Conservation (phyloP, 1,284 basidiomycete species). For the Coniferiporia weirii region DNA sequence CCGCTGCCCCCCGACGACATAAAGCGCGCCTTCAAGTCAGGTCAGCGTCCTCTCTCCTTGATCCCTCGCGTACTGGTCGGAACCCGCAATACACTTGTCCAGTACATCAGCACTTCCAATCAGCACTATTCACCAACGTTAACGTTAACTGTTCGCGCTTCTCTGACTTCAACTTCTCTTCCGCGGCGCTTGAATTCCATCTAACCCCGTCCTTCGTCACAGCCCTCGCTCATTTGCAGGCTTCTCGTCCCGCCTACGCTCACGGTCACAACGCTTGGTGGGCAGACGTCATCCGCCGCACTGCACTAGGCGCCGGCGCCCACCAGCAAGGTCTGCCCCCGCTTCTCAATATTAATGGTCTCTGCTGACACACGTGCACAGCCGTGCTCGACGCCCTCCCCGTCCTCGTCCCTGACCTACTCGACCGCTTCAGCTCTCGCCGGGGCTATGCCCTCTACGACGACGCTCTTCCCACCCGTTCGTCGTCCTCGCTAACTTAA, state of each 20-base stretch:
- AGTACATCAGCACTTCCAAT: background rate
- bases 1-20: constrained; percentile 45
- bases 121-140: too few relatives aligned
- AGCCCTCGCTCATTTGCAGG: constrained; percentile 64
- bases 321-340: constrained; percentile 40
- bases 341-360: too few relatives aligned
- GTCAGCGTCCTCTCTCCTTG: constrained; percentile 16
- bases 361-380: constrained; percentile 28
- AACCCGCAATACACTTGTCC: too few relatives aligned
- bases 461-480: constrained; percentile 57
- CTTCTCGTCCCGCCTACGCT: constrained; percentile 48
- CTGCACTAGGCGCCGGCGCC: constrained; percentile 68
- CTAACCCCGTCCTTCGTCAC: background rate
- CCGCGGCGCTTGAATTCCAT: too few relatives aligned
- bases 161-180: too few relatives aligned
- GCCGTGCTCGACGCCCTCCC: constrained; percentile 47
- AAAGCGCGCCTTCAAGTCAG: constrained; percentile 60
- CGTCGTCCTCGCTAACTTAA: constrained; percentile 24
- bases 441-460: constrained; percentile 67
- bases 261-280: constrained; percentile 59
- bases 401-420: constrained; percentile 49
- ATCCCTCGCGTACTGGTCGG: background rate
- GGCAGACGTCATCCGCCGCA: constrained; percentile 64
- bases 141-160: background rate
- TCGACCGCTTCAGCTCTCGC: constrained; percentile 60